phyloP scores from a whole-genome alignment of 441 rosid genomes.

The Eruca vesicaria region DNA sequence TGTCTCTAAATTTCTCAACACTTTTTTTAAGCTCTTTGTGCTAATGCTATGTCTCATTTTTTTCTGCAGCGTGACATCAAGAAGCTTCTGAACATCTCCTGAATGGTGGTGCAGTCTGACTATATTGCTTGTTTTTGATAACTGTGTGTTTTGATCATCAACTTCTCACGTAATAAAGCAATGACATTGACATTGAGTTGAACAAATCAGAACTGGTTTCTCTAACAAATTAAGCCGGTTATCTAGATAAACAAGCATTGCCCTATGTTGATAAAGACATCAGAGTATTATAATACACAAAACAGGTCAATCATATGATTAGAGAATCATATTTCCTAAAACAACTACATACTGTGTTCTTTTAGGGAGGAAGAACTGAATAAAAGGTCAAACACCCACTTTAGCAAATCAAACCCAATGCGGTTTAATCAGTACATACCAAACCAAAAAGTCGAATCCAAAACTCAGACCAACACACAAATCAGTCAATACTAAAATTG shows the following conservation, averaged over 20 bases:
- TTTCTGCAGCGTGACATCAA: constrained; percentile 47
- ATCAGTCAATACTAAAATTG: background rate
- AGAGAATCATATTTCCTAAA: background rate
- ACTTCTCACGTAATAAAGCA: constrained; percentile 14
- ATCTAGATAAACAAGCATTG: no score
- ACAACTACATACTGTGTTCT: no score
- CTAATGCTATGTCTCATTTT: background rate
- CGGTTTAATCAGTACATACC: background rate
- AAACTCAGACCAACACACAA: background rate
- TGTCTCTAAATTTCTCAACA: background rate
- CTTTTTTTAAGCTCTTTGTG: background rate
- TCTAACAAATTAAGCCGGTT: no score
- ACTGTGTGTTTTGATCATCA: background rate
- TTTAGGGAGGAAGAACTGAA: background rate
- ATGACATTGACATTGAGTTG: background rate
- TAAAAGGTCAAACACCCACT: background rate
- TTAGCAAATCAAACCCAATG: background rate
- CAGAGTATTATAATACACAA: no score
- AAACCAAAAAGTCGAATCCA: background rate
- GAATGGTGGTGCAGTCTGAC: background rate
- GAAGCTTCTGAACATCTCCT: constrained; percentile 45
- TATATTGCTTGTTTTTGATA: background rate
- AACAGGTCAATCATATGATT: background rate
- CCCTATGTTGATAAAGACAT: no score
- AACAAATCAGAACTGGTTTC: no score